Base-by-base conservation (phyloP, 148 eudicot species). In the Arctostaphylos glauca region DNA sequence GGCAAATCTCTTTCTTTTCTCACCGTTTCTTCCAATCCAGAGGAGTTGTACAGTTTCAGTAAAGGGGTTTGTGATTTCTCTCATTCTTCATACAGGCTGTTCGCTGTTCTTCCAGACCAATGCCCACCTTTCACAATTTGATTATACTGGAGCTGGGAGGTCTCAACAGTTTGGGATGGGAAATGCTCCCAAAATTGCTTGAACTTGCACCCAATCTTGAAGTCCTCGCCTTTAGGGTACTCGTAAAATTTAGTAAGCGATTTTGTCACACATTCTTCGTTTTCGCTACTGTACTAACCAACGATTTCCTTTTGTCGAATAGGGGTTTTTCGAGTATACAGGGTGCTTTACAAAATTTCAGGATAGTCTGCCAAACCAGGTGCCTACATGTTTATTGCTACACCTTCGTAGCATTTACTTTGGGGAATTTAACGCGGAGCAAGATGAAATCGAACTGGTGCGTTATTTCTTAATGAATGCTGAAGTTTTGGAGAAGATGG, bases 351-450 rank as follows among this genome's bases (percentile, higher is more conserved):
- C 25, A 46, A 74, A 18, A 46, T 74, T n/a, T 48, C 25, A 74
- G 25, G 19, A 9, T 3, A 12, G 15, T 19, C 77, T 74, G 8
- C 31, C 6, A 19, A 21, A 74, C 2, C 8, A 2, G n/a, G 77
- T 74, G 53, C 55, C 77, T 74, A 9, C 41, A 16, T 74, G 77
- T 48, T 31, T 31, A 31, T 31, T 31, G 23, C 21, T 48, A 47
- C 77, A 19, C 55, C 54, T 74, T 74, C 55, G 6, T 16, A 5
- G 50, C 5, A 48, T 74, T 4, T 15, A 5, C 23, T 16, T 74
- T 74, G 77, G 10, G 54, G 77, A 9, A 74, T 74, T 74, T 52
- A 74, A 48, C 3, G 77, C 55, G 55, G 25, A 74, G 38, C 31
- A 48, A 46, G 77, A 74, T 48, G 77, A 48, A n/a, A 21, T 74